Evolutionary conservation across 2,329 filamentous ascomycete genomes (phyloP), one percentile per base, ranked within the genome.

Genomic region (Aureobasidium sp.): DNA sequence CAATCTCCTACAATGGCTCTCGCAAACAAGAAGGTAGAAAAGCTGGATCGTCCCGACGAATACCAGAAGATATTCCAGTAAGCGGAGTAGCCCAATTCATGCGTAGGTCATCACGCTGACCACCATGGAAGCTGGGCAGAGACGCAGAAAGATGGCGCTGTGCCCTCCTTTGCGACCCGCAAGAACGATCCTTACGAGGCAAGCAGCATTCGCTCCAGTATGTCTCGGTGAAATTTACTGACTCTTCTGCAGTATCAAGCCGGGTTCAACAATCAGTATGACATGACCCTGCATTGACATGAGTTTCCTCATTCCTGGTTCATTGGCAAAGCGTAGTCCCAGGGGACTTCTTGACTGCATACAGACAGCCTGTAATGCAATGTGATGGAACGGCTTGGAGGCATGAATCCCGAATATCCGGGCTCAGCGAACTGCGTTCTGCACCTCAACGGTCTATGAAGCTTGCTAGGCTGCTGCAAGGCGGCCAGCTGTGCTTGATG

Each of bases 151-250:
- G 77, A 84, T 68, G 82, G 79, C 0, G 68, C 74, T 0, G 78
- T 84, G 29, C 82, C 81, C 12, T 83, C 81, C 0, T 85, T 84
- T 66, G 76, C 73, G 3, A 77, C 75, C 64, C 78, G 77, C 70
- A 81, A 72, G 71, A 84, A 82, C 65, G 80, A 82, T 68, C 80
- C 80, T 39, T 82, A 83, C 69, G 71, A 80, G 70, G 78, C 79
- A 71, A 66, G 67, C 68, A 64, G 37, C n/a, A 32, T n/a, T 52
- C 50, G 26, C 41, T 34, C 26, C 39, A 46, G 39, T 17, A 48
- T 41, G 57, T 50, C 44, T 59, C 56, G 56, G 46, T 39, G 34
- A 27, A 60, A 51, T 60, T n/a, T 26, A 9, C 44, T 60, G 39
- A 50, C 52, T 65, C 58, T 39, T 3, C 26, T 60, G 57, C 59